Evolutionary conservation across 306 rosid genomes (phyloP).

Genomic region (Glycine latifolia): DNA sequence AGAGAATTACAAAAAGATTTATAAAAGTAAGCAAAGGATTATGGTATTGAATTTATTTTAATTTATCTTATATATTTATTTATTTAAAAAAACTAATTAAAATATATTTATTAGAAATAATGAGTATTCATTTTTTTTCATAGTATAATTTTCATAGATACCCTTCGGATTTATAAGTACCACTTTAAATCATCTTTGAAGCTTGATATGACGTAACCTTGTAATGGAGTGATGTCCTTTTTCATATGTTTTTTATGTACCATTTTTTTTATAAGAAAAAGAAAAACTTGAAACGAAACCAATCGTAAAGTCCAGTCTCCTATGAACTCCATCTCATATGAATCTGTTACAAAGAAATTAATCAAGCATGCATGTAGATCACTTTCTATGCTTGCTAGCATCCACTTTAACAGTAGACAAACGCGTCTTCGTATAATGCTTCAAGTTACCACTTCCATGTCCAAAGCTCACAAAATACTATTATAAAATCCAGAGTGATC

Average conservation of each 20-base stretch:
- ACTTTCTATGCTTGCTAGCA: conserved; percentile 5
- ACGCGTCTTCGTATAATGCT: not conserved
- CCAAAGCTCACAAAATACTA: not conserved
- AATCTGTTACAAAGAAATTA: not conserved
- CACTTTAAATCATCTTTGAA: not conserved
- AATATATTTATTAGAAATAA: not conserved
- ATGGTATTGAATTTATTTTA: not conserved
- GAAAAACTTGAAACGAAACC: not conserved
- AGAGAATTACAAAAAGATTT: not conserved
- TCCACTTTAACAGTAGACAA: not conserved
- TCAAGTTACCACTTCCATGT: not conserved
- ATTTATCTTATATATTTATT: not conserved
- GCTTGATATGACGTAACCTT: conserved; percentile 22
- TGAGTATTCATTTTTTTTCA: not conserved
- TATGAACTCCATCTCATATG: not conserved
- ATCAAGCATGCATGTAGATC: not conserved
- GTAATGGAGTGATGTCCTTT: conserved; percentile 16
- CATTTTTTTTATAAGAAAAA: not conserved
- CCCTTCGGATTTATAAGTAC: not conserved
- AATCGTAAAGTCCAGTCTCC: not conserved
- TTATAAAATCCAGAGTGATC: not conserved
- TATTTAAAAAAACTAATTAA: not conserved
- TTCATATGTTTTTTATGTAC: not conserved
- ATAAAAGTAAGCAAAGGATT: not conserved
- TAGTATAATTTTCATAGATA: not conserved